Evolutionary conservation across 176 grass and related monocot species (phyloP), one percentile per base, ranked within the genome.

Genomic region (Lolium rigidum): DNA sequence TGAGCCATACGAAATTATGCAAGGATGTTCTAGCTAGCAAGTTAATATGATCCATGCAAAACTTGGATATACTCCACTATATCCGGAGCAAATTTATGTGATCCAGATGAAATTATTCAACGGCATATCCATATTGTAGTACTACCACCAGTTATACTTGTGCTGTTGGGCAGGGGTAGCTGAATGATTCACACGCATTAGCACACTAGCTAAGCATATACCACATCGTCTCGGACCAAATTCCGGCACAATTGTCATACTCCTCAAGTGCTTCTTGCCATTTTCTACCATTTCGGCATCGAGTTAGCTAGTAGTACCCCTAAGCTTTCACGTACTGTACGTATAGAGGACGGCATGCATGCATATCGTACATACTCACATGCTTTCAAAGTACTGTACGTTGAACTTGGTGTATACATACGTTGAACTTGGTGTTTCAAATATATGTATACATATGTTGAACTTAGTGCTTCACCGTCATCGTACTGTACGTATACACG

Each of bases 1-100:
- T 26, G 58, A 65, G 41, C 26, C 58, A 7, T 4, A 11, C 9
- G 9, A 48, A 64, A 48, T 63, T 24, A 62, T 79, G 61, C 77
- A 80, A 22, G n/a, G 39, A 74, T 50, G 49, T 74, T n/a, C 58
- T 70, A 41, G 7, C 31, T 41, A 10, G 31, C 64, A 81, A 81
- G 25, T 52, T 2, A 22, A 55, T 10, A 17, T 26, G 66, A 71
- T 62, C 46, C 57, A 48, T 4, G 20, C 5, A 47, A 47, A 13
- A 13, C 7, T 22, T 5, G 41, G 41, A 43, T 43, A 43, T 43
- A 43, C 41, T 43, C 41, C 41, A 66, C 41, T 47, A 44, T 46
- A 48, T 24, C 46, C 28, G 7, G 2, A 49, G 70, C 70, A 74
- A 50, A 44, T 2, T 22, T 24, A 9, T 49, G 48, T 9, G 44